phyloP scores from a whole-genome alignment of 148 eudicot species.

The Cornus suecica region DNA sequence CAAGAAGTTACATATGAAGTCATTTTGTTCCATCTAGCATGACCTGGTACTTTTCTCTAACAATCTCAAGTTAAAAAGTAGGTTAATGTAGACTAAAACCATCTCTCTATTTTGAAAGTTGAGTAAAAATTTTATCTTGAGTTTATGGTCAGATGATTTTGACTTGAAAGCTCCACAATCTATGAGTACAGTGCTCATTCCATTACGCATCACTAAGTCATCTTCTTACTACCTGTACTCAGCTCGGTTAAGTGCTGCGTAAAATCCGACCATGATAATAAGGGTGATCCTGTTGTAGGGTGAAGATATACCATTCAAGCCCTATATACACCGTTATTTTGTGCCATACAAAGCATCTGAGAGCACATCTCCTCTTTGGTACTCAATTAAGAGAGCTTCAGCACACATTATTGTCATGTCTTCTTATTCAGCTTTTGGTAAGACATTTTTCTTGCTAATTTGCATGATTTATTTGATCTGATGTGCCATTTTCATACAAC shows the following conservation, averaged over 20 bases:
- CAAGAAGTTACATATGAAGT: no score
- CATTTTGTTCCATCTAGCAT: no score
- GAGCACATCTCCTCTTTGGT: constrained; percentile 88
- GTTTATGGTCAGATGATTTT: neutral
- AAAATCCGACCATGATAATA: constrained; percentile 4
- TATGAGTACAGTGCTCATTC: neutral
- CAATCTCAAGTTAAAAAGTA: no score
- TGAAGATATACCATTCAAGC: constrained; percentile 77
- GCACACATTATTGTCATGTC: constrained; percentile 80
- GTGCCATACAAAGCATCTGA: constrained; percentile 55
- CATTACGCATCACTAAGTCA: no score
- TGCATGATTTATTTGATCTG: no score
- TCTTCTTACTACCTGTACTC: neutral
- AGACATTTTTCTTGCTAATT: constrained; percentile 3
- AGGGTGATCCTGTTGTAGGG: constrained; percentile 44
- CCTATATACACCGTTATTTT: constrained; percentile 57
- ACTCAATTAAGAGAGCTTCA: constrained; percentile 86
- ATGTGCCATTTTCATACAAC: no score
- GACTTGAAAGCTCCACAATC: neutral
- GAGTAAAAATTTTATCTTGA: neutral
- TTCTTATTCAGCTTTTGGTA: constrained; percentile 88
- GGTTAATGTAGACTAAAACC: neutral
- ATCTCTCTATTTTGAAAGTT: neutral
- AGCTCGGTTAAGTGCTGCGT: neutral
- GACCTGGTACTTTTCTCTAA: no score